Evolutionary conservation across 352 stramenopile genomes (phyloP), one percentile per base, ranked within the genome.

Genomic region (Pythium rishiriense): DNA sequence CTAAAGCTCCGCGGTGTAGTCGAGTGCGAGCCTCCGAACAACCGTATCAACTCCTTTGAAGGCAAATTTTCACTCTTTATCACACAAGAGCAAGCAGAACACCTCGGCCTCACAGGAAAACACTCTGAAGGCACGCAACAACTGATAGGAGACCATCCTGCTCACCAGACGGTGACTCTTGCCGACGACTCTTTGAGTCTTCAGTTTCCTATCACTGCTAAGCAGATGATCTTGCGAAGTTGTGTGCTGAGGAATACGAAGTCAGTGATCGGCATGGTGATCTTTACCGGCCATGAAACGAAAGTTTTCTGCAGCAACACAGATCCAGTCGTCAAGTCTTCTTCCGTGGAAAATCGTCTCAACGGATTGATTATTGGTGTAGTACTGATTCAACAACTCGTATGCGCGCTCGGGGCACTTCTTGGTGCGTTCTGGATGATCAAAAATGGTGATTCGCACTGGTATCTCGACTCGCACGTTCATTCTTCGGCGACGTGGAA

Each of bases 181-280:
- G 56, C 64, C 1, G 79, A 88, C n/a, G 70, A 71, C 1, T 73
- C 64, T 15, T 45, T 81, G 21, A 60, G 66, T 29, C 61, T 88
- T 1, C 67, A 72, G 22, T 68, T 91, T 35, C 81, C 83, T 26
- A 80, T 96, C 31, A 93, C 84, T 0, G 78, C 85, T 12, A 94
- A 93, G 63, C 94, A 97, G 61, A 91, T 98, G 72, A 68, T 98
- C 42, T 68, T 98, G 14, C 86, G 92, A 10, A 96, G 88, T 28
- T 96, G 88, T 52, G 77, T 94, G 45, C 73, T 98, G 9, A 79
- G 90, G 14, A 97, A 97, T 62, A 98, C 91, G 11, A 74, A 75
- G 24, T 89, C 74, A 1, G 72, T 97, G 4, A 85, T 85, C 28
- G 88, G 93, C 0, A 68, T 97, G 54, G 88, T 97, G 35, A 72